phyloP scores from a whole-genome alignment of 2,329 filamentous ascomycete genomes.

The Cercospora sp. region DNA sequence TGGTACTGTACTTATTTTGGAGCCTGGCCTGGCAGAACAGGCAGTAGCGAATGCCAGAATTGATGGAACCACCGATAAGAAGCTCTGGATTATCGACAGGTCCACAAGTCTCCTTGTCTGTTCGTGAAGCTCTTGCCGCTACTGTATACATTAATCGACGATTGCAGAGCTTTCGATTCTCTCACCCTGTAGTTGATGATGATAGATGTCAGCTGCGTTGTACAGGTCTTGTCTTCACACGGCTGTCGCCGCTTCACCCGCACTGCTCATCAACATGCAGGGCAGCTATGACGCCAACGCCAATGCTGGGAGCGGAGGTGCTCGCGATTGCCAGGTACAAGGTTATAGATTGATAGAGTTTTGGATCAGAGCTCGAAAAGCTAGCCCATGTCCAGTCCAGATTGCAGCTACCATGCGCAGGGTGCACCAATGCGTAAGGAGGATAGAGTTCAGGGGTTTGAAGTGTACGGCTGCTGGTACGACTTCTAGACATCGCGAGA shows the following conservation, averaged over 20 bases:
- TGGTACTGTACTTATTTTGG: not conserved
- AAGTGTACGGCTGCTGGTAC: not conserved
- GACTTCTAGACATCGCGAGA: not conserved
- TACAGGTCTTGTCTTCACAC: not conserved
- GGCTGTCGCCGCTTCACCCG: not conserved
- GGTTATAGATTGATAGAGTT: not conserved
- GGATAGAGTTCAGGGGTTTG: not conserved
- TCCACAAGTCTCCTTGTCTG: not conserved
- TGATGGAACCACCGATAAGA: not conserved
- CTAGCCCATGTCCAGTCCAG: not conserved
- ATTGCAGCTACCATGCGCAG: not conserved
- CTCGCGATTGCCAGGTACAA: not conserved
- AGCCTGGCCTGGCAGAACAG: not conserved
- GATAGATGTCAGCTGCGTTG: not conserved
- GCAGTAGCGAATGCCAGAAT: not conserved
- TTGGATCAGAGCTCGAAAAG: not conserved
- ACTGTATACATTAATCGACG: not conserved
- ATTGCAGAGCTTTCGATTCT: not conserved
- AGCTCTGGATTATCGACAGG: not conserved
- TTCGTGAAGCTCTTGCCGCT: not conserved
- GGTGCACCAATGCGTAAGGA: not conserved
- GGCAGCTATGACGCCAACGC: not conserved
- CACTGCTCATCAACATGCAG: not conserved
- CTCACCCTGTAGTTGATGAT: not conserved
- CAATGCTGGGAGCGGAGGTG: not conserved